These are phyloP conservation scores for Cryphonectria nitschkei DNA, from an alignment of 2,329 filamentous ascomycete species.

Conservation along the genomic window DNA sequence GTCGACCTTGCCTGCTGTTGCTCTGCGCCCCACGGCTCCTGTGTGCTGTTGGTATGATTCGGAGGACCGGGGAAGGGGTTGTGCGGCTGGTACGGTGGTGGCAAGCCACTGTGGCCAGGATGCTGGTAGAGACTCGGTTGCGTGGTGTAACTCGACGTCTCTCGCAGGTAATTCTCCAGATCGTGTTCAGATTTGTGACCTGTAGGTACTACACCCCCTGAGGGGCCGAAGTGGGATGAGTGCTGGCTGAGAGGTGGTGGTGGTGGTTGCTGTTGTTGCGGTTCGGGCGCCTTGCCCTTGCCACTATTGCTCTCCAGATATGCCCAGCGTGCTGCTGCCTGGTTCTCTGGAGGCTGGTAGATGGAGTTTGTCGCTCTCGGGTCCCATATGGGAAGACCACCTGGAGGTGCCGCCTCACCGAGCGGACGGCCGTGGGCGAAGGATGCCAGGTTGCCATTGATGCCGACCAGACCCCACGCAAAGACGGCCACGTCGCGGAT, in stretches of 20 bases:
- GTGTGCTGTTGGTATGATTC: background rate
- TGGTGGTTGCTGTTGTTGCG: background rate
- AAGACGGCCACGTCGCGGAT: constrained; percentile 89
- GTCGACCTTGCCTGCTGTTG: constrained; percentile 10
- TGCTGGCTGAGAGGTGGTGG: background rate
- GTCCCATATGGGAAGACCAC: constrained; percentile 65
- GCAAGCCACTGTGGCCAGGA: constrained; percentile 4
- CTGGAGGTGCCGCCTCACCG: constrained; percentile 65
- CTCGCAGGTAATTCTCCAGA: constrained; percentile 6
- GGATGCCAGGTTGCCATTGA: constrained; percentile 73
- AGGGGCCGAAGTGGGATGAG: background rate
- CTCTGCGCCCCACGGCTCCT: background rate
- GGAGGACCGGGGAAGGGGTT: constrained; percentile 1
- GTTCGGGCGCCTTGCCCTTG: constrained; percentile 17
- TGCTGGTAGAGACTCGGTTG: constrained; percentile 12
- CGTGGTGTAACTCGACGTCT: constrained; percentile 2
- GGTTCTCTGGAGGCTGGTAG: constrained; percentile 43
- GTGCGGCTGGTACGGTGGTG: constrained; percentile 18
- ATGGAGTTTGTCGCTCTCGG: constrained; percentile 40
- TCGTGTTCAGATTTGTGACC: constrained; percentile 3
- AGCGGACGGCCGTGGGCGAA: constrained; percentile 65
- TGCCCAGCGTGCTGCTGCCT: constrained; percentile 38
- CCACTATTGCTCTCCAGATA: constrained; percentile 29
- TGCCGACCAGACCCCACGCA: constrained; percentile 79
- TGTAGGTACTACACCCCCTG: background rate